Base-by-base conservation (phyloP, 345 rosid species). In the Lepidium sativum region DNA sequence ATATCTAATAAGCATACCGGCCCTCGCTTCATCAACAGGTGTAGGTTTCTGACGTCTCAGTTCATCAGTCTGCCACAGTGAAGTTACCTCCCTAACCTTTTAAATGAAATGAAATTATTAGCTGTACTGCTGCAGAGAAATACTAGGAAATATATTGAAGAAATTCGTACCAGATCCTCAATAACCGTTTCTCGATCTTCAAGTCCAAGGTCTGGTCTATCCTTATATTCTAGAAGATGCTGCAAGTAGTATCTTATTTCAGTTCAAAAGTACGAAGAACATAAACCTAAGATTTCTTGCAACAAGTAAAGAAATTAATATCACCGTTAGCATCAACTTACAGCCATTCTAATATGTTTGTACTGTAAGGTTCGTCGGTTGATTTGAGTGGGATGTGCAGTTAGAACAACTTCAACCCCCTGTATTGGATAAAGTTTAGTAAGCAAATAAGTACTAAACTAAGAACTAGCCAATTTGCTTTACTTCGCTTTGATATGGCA, bases 361-460 rank as follows among this genome's bases (percentile, higher is more conserved):
- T 91, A 88, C 77, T 91, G 98, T 79, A 88, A 84, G 51, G 98
- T 91, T 20, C 21, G 21, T 20, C 21, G 21, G 52, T 83, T 85
- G 63, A 88, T 88, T 77, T 91, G 98, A 71, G 98, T 91, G 51
- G 98, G 98, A 67, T 91, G 98, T 47, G 98, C 98, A 51, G 98
- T 91, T 45, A 91, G 96, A 78, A 91, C 98, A 67, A 91, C 88
- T 82, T 91, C 98, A 66, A 91, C 88, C 76, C 80, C 92, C 98
- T 91, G 86, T 74, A 72, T 41, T 21, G 41, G 34, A 18, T n/a
- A 50, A 40, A 25, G 13, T 32, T 50, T 33, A 40, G 37, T 41
- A 32, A 59, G 52, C 53, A 49, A 58, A 59, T 3, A 49, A 43
- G 21, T 32, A 41, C 27, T 33, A 52, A 8, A 40, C 14, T n/a